Percentiles rank a stretch among this genome's conserved stretches.
phyloP scores from a whole-genome alignment of 306 rosid species.

The Lithocarpus polystachyus region DNA sequence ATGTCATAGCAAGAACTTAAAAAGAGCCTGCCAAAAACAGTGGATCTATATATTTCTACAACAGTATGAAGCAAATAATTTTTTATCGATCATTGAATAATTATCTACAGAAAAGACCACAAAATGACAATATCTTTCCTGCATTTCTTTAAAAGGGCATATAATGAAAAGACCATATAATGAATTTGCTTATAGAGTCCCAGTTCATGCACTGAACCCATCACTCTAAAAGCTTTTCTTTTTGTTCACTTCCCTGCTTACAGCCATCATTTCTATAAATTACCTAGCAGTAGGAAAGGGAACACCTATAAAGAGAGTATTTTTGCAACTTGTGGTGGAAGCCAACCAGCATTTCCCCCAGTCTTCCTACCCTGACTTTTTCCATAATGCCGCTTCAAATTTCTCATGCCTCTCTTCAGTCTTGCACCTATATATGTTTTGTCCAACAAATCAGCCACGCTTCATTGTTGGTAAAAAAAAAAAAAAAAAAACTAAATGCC shows the following conservation, averaged over 20 bases:
- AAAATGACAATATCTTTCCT: too few relatives aligned
- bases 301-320: constrained; percentile 34
- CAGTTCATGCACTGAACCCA: background rate
- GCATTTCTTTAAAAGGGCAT: too few relatives aligned
- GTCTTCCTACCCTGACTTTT: constrained; percentile 25
- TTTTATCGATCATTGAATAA: too few relatives aligned
- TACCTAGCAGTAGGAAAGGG: constrained; percentile 31
- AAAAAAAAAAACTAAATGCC: constrained; percentile 56
- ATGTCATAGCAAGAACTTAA: too few relatives aligned
- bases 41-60: too few relatives aligned
- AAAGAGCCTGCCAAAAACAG: too few relatives aligned
- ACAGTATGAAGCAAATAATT: too few relatives aligned
- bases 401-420: constrained; percentile 25
- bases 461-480: constrained; percentile 75
- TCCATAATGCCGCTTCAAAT: background rate
- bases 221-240: background rate
- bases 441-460: constrained; percentile 56
- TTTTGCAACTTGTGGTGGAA: constrained; percentile 37
- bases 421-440: constrained; percentile 31
- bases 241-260: background rate
- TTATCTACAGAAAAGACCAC: too few relatives aligned
- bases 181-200: background rate
- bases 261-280: background rate
- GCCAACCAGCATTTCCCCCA: constrained; percentile 30
- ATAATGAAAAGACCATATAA: too few relatives aligned